phyloP scores from a whole-genome alignment of 257 asterid species.

The Solanum sejunctum region DNA sequence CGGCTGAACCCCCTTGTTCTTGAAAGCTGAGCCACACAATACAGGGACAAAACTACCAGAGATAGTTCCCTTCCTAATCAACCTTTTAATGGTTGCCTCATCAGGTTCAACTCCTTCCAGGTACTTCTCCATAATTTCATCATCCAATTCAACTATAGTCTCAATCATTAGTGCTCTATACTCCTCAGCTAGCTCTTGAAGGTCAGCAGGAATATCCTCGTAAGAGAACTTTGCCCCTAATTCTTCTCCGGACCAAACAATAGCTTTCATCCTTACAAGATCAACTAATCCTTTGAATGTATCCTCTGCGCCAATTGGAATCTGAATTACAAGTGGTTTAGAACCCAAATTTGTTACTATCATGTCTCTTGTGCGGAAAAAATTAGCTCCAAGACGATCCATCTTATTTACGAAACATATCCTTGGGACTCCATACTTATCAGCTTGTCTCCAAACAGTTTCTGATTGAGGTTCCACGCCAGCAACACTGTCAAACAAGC shows the following conservation, averaged over 20 bases:
- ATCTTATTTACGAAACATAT: constrained; percentile 95
- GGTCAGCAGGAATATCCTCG: constrained; percentile 69
- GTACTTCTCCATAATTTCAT: constrained; percentile 77
- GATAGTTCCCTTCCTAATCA: constrained; percentile 71
- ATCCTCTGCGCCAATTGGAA: constrained; percentile 88
- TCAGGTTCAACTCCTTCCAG: constrained; percentile 87
- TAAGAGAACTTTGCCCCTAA: constrained; percentile 86
- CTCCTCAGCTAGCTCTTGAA: constrained; percentile 59
- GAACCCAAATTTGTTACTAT: constrained; percentile 83
- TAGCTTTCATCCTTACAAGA: constrained; percentile 75
- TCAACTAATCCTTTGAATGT: constrained; percentile 72
- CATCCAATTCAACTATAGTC: constrained; percentile 64
- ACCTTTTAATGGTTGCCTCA: constrained; percentile 56
- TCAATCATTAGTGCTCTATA: constrained; percentile 67
- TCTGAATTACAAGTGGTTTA: constrained; percentile 76
- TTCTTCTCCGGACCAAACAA: constrained; percentile 89
- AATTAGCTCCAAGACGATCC: constrained; percentile 97
- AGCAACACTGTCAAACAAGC: constrained; percentile 95
- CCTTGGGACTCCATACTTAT: constrained; percentile 91
- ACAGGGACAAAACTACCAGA: constrained; percentile 62
- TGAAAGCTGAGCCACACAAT: constrained; percentile 88
- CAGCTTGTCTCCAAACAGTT: constrained; percentile 99
- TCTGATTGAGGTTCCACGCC: constrained; percentile 99
- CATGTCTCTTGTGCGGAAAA: constrained; percentile 91
- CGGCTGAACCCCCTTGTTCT: constrained; percentile 95